phyloP scores from a whole-genome alignment of 768 basidiomycete species.

The Pleurotus eryngii region DNA sequence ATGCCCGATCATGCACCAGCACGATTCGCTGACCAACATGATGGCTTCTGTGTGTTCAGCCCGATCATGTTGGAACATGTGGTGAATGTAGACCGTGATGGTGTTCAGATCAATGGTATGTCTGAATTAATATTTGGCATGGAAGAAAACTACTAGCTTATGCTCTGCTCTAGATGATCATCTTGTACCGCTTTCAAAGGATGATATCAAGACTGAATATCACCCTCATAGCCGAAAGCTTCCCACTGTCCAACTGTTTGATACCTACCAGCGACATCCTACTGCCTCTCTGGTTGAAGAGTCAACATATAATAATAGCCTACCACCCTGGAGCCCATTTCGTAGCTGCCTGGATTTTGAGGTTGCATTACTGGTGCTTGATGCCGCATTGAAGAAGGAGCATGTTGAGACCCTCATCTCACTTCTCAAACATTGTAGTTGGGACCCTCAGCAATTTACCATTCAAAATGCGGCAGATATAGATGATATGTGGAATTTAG shows the following conservation, averaged over 20 bases:
- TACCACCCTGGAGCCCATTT: constrained; percentile 24
- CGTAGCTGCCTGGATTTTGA: constrained; percentile 21
- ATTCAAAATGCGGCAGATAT: constrained; percentile 14
- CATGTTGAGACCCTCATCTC: constrained; percentile 16
- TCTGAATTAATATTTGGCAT: too few relatives aligned
- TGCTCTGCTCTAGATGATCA: too few relatives aligned
- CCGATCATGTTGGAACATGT: too few relatives aligned
- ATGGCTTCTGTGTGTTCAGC: too few relatives aligned
- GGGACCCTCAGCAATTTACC: constrained; percentile 8
- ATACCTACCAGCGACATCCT: too few relatives aligned
- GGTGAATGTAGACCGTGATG: too few relatives aligned
- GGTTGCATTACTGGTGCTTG: constrained; percentile 20
- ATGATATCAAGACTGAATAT: constrained; percentile 24
- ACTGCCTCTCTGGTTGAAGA: constrained; percentile 4
- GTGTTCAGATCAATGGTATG: too few relatives aligned
- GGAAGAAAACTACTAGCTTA: too few relatives aligned
- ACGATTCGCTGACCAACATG: too few relatives aligned
- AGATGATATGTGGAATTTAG: constrained; percentile 14
- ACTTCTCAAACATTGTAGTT: constrained; percentile 12
- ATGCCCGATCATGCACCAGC: too few relatives aligned
- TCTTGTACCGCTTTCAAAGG: not conserved
- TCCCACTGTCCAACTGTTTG: constrained; percentile 2
- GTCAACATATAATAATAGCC: not conserved
- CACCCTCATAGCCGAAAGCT: constrained; percentile 16
- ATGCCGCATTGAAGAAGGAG: constrained; percentile 16